These are phyloP conservation scores for Phytopythium chamaehyphon DNA, from an alignment of 352 stramenopile species.

Conservation along the genomic window DNA sequence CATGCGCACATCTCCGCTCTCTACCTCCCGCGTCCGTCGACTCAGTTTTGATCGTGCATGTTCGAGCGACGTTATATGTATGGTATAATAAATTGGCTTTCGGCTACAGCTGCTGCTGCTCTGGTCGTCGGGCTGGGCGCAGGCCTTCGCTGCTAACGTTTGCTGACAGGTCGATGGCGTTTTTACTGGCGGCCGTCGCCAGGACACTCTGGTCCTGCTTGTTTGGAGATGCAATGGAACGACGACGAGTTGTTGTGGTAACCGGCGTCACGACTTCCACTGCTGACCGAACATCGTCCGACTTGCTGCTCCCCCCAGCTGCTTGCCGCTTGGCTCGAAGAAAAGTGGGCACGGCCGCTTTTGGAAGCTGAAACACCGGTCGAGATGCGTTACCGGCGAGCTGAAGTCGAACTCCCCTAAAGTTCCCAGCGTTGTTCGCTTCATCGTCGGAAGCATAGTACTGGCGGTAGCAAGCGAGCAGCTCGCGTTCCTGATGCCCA, in stretches of 20 bases:
- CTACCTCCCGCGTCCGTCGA: background rate
- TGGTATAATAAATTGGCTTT: background rate
- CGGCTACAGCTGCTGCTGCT: background rate
- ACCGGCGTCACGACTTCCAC: conserved; percentile 13
- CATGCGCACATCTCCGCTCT: background rate
- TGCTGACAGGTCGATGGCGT: conserved; percentile 5
- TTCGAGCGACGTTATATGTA: conserved; percentile 3
- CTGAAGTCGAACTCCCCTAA: conserved; percentile 3
- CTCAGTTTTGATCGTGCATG: conserved; percentile 2
- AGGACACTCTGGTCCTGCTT: conserved; percentile 14
- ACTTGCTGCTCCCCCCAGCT: conserved; percentile 28
- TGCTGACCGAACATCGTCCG: conserved; percentile 43
- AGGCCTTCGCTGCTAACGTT: background rate
- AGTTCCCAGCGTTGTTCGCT: conserved; percentile 17
- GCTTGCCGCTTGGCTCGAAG: conserved; percentile 45
- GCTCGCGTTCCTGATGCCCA: conserved; percentile 52
- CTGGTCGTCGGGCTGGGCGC: conserved; percentile 1
- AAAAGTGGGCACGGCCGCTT: conserved; percentile 50
- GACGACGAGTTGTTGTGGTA: conserved; percentile 8
- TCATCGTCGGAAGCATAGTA: conserved; percentile 34
- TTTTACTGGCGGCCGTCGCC: conserved; percentile 7
- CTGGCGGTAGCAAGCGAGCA: conserved; percentile 62
- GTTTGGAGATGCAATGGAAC: conserved; percentile 16
- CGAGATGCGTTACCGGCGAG: conserved; percentile 1
- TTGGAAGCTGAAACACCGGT: conserved; percentile 33